phyloP scores from a whole-genome alignment of 106 monocot genomes.

The Dendrobium catenatum region DNA sequence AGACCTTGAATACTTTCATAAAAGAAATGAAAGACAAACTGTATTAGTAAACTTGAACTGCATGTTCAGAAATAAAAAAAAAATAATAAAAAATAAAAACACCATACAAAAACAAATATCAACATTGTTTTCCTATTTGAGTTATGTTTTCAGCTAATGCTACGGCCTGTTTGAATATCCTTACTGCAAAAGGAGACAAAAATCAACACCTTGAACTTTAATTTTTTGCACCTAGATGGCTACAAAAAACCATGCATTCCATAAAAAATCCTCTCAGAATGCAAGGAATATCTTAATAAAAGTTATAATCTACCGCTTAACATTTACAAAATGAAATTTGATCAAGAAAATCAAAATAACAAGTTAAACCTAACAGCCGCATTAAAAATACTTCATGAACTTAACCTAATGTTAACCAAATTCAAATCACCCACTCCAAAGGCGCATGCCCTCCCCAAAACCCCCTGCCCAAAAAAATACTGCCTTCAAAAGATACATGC shows the following conservation, averaged over 20 bases:
- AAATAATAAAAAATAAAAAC: too few relatives aligned
- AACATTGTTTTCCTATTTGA: background rate
- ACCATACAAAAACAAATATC: background rate
- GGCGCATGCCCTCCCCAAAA: too few relatives aligned
- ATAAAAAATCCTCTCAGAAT: background rate
- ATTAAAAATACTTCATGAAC: background rate
- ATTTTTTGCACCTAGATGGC: background rate
- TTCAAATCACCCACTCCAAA: background rate
- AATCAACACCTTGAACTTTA: background rate
- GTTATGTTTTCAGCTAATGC: background rate
- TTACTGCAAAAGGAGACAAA: background rate
- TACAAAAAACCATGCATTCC: background rate
- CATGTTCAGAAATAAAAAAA: background rate
- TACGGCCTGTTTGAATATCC: background rate
- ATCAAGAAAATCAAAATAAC: background rate
- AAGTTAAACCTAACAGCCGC: background rate
- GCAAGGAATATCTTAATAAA: background rate
- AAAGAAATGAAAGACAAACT: background rate
- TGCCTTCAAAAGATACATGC: background rate
- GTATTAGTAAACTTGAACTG: background rate
- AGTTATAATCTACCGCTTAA: background rate
- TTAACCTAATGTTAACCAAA: background rate
- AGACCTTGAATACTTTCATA: background rate
- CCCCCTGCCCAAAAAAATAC: background rate
- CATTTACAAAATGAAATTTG: background rate